A percentile compares a stretch with the other conserved stretches of the same genome.
These are phyloP conservation scores for Metroxylon sagu DNA, from an alignment of 176 grass and related monocot species.

Conservation along the genomic window DNA sequence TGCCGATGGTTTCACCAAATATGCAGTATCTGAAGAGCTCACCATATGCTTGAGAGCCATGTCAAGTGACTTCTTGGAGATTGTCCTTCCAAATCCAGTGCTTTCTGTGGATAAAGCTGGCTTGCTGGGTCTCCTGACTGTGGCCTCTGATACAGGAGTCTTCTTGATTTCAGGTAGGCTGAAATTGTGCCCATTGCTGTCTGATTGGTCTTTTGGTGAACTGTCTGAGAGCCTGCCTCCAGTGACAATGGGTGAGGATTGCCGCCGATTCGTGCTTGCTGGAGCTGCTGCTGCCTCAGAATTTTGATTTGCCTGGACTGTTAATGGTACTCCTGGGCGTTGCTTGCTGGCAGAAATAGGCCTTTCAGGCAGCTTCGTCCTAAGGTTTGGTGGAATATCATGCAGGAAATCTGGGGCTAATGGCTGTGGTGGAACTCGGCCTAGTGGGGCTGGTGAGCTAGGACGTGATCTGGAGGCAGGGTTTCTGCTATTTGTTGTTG, in stretches of 20 bases:
- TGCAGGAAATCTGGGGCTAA: neutral
- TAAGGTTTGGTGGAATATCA: neutral
- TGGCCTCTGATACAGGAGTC: neutral
- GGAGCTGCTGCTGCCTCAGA: neutral
- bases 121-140: neutral
- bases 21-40: neutral
- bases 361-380: neutral
- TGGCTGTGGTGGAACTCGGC: neutral
- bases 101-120: conserved; percentile 4
- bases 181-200: neutral
- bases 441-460: conserved; percentile 3
- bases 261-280: neutral
- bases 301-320: neutral
- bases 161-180: neutral
- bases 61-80: conserved; percentile 11
- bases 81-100: conserved; percentile 5
- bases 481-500: neutral
- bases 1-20: too few species aligned
- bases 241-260: conserved; percentile 3
- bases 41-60: conserved; percentile 17
- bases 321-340: neutral
- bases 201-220: neutral
- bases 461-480: neutral
- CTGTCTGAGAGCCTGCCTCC: conserved; percentile 5
- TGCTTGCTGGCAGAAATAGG: neutral